A percentile compares a stretch with the other conserved stretches of the same genome.
Conservation (phyloP, 805 yeast genomes). For the Lachancea mirantina region DNA sequence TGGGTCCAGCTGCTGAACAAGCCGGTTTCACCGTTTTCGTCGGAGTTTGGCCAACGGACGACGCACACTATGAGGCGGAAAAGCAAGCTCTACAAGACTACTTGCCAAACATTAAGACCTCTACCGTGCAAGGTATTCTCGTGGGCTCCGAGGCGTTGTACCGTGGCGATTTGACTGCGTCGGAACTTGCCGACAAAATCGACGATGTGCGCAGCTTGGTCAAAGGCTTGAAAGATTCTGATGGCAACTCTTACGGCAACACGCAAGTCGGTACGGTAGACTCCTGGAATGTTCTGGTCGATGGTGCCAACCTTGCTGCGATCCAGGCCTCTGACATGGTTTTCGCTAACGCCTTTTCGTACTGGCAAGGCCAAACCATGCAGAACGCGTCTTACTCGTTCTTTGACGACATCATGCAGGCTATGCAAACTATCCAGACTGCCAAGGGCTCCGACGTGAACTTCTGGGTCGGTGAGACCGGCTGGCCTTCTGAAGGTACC, state of each 20-base stretch:
- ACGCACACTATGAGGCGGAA: constrained; percentile 67
- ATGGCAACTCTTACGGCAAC: constrained; percentile 68
- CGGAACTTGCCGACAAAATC: constrained; percentile 63
- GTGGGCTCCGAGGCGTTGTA: constrained; percentile 96
- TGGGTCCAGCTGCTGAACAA: constrained; percentile 81
- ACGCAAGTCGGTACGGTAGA: constrained; percentile 89
- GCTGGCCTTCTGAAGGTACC: constrained; percentile 91
- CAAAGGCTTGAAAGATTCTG: constrained; percentile 58
- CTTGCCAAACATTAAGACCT: constrained; percentile 64
- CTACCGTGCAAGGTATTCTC: constrained; percentile 65
- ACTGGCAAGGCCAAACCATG: constrained; percentile 96
- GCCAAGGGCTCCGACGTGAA: constrained; percentile 81
- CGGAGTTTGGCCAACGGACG: constrained; percentile 94
- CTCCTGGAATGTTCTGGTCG: constrained; percentile 90
- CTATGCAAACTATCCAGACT: constrained; percentile 80
- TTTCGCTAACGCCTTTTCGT: constrained; percentile 92
- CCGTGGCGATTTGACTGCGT: constrained; percentile 78
- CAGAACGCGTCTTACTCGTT: constrained; percentile 81
- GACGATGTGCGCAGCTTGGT: constrained; percentile 53
- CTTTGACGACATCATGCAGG: constrained; percentile 97
- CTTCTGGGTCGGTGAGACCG: constrained; percentile 97
- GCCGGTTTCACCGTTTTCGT: constrained; percentile 70
- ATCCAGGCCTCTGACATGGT: constrained; percentile 77
- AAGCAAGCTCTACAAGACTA: constrained; percentile 59
- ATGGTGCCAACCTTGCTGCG: constrained; percentile 62